These are phyloP conservation scores for Begonia peltatifolia DNA, from an alignment of 306 rosid genomes.

Conservation along the genomic window DNA sequence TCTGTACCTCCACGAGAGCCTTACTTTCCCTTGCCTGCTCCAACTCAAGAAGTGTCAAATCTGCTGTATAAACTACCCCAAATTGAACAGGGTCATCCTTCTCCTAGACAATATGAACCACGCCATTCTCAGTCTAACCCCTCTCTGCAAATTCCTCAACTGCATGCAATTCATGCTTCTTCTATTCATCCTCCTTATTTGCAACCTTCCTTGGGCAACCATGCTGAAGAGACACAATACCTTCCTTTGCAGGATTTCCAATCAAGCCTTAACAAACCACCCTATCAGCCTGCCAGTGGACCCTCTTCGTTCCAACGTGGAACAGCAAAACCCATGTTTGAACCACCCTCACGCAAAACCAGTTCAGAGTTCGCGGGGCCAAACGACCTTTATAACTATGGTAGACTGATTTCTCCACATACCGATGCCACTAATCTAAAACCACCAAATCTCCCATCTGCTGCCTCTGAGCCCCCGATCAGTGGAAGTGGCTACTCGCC, in stretches of 20 bases:
- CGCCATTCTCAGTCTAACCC: constrained; percentile 50
- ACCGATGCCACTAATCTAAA: constrained; percentile 37
- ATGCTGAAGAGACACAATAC: constrained; percentile 54
- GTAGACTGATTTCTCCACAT: constrained; percentile 45
- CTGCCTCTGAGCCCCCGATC: constrained; percentile 21
- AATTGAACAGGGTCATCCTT: constrained; percentile 5
- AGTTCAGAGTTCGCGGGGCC: constrained; percentile 39
- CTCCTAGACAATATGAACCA: constrained; percentile 6
- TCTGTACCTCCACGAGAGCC: constrained; percentile 50
- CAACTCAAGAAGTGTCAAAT: constrained; percentile 43
- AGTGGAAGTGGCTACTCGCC: constrained; percentile 76
- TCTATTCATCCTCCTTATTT: constrained; percentile 30
- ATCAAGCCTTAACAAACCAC: constrained; percentile 43
- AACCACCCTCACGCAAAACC: constrained; percentile 43
- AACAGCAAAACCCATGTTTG: constrained; percentile 34
- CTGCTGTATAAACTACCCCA: constrained; percentile 55
- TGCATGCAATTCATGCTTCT: constrained; percentile 29
- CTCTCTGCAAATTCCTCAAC: constrained; percentile 40
- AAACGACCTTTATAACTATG: constrained; percentile 46
- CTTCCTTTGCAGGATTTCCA: constrained; percentile 54
- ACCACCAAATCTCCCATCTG: constrained; percentile 35
- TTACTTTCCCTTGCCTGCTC: constrained; percentile 46
- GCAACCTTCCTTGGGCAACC: constrained; percentile 51
- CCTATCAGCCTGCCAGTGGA: constrained; percentile 46
- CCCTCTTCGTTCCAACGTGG: constrained; percentile 53